These are phyloP conservation scores for Xylaria sp. DNA, from an alignment of 2,329 filamentous ascomycete genomes.

Conservation along the genomic window DNA sequence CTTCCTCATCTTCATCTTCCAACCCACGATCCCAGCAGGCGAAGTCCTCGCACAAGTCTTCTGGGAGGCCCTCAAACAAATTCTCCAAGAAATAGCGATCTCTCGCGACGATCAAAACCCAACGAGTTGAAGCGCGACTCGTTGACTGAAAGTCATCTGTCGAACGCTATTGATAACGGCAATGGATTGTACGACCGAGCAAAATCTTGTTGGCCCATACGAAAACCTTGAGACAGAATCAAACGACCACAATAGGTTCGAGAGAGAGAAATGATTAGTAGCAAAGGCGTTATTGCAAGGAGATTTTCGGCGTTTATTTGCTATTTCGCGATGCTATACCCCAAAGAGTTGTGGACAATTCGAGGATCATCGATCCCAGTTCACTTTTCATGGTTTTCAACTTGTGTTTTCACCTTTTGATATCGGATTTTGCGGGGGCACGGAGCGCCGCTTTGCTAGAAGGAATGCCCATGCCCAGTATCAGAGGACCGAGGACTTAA, in stretches of 20 bases:
- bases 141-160: too few relatives aligned
- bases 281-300: background rate
- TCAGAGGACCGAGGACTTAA: background rate
- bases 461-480: background rate
- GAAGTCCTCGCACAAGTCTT: background rate
- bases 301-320: slow-evolving; percentile 4
- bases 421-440: background rate
- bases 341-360: background rate
- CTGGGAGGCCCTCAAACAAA: too few relatives aligned
- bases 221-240: too few relatives aligned
- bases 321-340: slow-evolving; percentile 8
- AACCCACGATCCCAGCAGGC: background rate
- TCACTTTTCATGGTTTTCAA: background rate
- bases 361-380: background rate
- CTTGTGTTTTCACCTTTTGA: background rate
- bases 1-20: background rate
- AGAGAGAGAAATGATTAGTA: background rate
- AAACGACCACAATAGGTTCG: too few relatives aligned
- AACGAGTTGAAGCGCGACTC: too few relatives aligned
- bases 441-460: background rate
- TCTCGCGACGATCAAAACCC: too few relatives aligned
- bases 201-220: too few relatives aligned
- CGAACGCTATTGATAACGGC: too few relatives aligned
- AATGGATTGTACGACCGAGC: too few relatives aligned
- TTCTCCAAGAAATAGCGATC: too few relatives aligned